A percentile compares a stretch with the other conserved stretches of the same genome.
These are phyloP conservation scores for Podospora tetraspora DNA, from an alignment of 495 filamentous ascomycete species.

Conservation along the genomic window DNA sequence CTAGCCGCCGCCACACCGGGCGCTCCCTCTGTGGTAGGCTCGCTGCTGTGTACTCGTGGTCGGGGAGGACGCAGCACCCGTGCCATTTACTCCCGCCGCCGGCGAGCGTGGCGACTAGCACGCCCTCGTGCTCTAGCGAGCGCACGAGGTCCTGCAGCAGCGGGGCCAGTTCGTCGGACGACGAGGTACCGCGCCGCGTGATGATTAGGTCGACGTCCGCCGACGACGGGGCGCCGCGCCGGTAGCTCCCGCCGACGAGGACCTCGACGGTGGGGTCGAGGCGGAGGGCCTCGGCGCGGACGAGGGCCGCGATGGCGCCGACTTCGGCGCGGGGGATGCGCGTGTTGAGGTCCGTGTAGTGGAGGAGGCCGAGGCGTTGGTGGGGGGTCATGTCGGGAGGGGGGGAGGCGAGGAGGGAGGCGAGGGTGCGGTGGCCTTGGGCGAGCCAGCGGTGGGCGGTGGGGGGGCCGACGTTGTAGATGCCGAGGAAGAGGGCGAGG, in stretches of 20 bases:
- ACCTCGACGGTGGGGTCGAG: slow-evolving; percentile 59
- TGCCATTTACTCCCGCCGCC: slow-evolving; percentile 69
- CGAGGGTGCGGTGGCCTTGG: slow-evolving; percentile 67
- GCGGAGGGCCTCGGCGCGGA: slow-evolving; percentile 52
- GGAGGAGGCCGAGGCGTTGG: slow-evolving; percentile 74
- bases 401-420: slow-evolving; percentile 54
- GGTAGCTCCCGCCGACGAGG: slow-evolving; percentile 78
- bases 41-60: slow-evolving; percentile 10
- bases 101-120: slow-evolving; percentile 49
- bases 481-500: slow-evolving; percentile 63
- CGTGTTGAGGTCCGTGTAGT: slow-evolving; percentile 74
- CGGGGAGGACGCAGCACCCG: slow-evolving; percentile 68
- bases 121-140: slow-evolving; percentile 53
- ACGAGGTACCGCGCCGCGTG: slow-evolving; percentile 59
- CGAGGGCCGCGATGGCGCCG: slow-evolving; percentile 59
- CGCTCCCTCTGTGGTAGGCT: slow-evolving; percentile 14
- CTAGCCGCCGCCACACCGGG: slow-evolving; percentile 70
- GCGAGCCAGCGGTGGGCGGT: slow-evolving; percentile 75
- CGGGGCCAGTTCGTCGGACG: slow-evolving; percentile 54
- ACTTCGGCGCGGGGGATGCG: slow-evolving; percentile 82
- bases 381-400: slow-evolving; percentile 62
- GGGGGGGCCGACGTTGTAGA: slow-evolving; percentile 72
- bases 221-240: slow-evolving; percentile 66
- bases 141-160: slow-evolving; percentile 65
- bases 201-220: slow-evolving; percentile 86